phyloP scores from a whole-genome alignment of 768 basidiomycete genomes.

The Tylopilus vinaceipallidus region DNA sequence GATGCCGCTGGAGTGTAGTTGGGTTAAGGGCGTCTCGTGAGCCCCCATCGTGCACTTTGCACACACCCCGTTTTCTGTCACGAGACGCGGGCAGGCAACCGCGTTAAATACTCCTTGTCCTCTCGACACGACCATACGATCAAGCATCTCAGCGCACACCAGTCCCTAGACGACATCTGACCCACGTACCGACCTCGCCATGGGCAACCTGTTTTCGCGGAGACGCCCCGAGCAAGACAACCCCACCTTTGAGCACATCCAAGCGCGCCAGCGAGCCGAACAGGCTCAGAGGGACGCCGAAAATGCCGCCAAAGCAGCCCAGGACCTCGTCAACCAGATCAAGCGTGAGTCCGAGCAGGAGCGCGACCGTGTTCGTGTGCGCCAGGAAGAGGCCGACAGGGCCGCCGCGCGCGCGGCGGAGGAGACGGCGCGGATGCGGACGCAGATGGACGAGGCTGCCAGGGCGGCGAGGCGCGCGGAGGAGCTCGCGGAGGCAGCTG shows the following conservation, averaged over 20 bases:
- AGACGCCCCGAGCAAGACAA: constrained; percentile 5
- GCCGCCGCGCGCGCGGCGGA: constrained; percentile 1
- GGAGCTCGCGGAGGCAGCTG: constrained; percentile 11
- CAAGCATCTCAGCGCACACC: neutral
- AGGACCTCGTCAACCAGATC: neutral
- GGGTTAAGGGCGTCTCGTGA: constrained; percentile 1
- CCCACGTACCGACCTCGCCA: neutral
- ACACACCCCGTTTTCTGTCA: neutral
- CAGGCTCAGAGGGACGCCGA: constrained; percentile 5
- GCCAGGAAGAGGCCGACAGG: constrained; percentile 13
- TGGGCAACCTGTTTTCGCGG: constrained; percentile 10
- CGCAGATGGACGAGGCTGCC: constrained; percentile 11
- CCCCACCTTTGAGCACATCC: constrained; percentile 12
- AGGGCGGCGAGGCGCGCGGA: neutral
- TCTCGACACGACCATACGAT: neutral
- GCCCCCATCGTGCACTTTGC: neutral
- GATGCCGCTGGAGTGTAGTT: neutral
- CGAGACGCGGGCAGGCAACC: neutral
- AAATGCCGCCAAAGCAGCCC: constrained; percentile 2
- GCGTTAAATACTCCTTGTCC: neutral
- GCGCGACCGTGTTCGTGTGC: neutral
- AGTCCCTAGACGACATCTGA: neutral
- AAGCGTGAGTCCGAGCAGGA: constrained; percentile 10
- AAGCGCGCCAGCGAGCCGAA: constrained; percentile 14
- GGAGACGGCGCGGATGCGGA: constrained; percentile 8